Conservation (phyloP, 805 yeast genomes). For the Myxozyma sirexii region DNA sequence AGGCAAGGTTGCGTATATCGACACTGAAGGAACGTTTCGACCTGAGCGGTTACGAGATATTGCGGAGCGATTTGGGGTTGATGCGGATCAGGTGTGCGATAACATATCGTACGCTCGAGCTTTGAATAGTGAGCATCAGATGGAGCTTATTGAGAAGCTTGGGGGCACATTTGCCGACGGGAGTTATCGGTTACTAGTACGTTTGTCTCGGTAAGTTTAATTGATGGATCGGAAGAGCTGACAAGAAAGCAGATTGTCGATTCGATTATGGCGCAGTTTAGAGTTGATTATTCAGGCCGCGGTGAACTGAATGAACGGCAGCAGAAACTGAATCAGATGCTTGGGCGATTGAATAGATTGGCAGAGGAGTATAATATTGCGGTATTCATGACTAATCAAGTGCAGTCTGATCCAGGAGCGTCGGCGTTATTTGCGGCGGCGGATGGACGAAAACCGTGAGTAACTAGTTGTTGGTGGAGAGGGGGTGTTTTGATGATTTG, state of each 20-base stretch:
- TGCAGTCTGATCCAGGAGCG: conserved; percentile 84
- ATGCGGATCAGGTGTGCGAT: conserved; percentile 59
- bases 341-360: conserved; percentile 56
- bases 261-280: conserved; percentile 76
- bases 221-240: no score
- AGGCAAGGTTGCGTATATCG: conserved; percentile 77
- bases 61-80: conserved; percentile 68
- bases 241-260: conserved; percentile 61
- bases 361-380: conserved; percentile 82
- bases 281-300: conserved; percentile 78
- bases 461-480: neutral
- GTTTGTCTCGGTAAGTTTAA: conserved; percentile 44
- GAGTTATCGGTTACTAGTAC: conserved; percentile 61
- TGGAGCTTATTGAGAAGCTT: conserved; percentile 67
- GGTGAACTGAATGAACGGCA: conserved; percentile 79
- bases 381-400: conserved; percentile 70
- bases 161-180: conserved; percentile 70
- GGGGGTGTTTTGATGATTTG: no score
- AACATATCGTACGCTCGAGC: conserved; percentile 78
- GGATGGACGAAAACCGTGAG: conserved; percentile 74
- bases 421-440: conserved; percentile 76
- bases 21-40: conserved; percentile 80
- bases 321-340: conserved; percentile 65
- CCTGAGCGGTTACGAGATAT: conserved; percentile 68
- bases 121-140: conserved; percentile 76